Evolutionary conservation across 345 rosid species (phyloP), one percentile per base, ranked within the genome.

Genomic region (Trapa bicornis): DNA sequence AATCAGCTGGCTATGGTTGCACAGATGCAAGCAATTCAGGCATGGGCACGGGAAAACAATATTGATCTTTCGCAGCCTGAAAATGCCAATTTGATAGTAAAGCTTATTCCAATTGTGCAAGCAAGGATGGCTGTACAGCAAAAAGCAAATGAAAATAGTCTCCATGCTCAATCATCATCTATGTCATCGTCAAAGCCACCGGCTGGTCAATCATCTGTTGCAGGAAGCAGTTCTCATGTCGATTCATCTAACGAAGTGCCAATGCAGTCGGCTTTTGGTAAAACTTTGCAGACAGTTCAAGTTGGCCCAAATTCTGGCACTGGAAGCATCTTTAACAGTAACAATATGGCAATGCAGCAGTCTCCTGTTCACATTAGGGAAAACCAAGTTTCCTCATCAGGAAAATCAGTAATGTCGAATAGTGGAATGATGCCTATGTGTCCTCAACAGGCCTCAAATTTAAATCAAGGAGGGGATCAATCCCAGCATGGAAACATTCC

Each of bases 1-100:
- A 87, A 83, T 79, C 96, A 83, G 76, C 80, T 81, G 8, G 88
- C 86, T 37, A 65, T 87, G 79, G 85, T 91, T 75, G 88, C 91
- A 65, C 99, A 91, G 80, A 68, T 87, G 81, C 94, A 91, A 68
- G 85, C 83, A 32, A 71, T 88, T 80, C 97, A 86, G 75, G 88
- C 95, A 58, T 89, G 91, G 96, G 98, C 88, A 68, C 81, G 80
- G 66, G 96, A 91, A 77, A 85, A 77, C 39, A 89, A 91, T 78
- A 80, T 95, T 73, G 99, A 95, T 81, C 79, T 89, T 68, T 82
- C 96, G n/a, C 91, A 77, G 64, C 98, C 99, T 75, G 90, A 82
- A 77, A 89, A 95, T 77, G 89, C 92, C 75, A 91, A 75, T 77
- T 79, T 91, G 85, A 75, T 89, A 86, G 80, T 88, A 10, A 96